These are phyloP conservation scores for Erythrobasidium hasegawianum DNA, from an alignment of 1,284 basidiomycete genomes.

Conservation along the genomic window DNA sequence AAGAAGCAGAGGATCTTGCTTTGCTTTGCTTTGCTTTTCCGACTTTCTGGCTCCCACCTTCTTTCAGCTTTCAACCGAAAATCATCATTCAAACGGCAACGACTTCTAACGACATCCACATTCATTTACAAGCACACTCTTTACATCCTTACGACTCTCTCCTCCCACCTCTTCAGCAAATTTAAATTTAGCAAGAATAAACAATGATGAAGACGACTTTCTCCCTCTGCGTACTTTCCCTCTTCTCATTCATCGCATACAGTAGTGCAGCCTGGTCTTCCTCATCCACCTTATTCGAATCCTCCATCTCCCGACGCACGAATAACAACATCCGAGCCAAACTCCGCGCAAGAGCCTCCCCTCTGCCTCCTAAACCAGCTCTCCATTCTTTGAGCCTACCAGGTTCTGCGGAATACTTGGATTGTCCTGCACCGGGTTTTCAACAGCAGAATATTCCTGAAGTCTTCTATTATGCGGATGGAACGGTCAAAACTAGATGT, in stretches of 20 bases:
- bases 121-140: conserved; percentile 1
- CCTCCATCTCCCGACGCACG: no score
- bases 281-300: neutral
- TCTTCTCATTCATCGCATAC: neutral
- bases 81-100: neutral
- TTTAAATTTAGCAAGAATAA: neutral
- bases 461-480: neutral
- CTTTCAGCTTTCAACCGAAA: neutral
- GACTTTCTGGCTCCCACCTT: neutral
- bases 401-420: neutral
- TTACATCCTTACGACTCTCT: neutral
- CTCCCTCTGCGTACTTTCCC: neutral
- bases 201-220: neutral
- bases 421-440: neutral
- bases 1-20: neutral
- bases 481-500: neutral
- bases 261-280: neutral
- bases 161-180: neutral
- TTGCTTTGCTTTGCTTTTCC: neutral
- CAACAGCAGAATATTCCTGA: neutral
- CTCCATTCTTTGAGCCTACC: neutral
- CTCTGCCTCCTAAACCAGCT: neutral
- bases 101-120: conserved; percentile 1
- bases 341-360: neutral
- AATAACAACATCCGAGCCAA: neutral